phyloP scores from a whole-genome alignment of 2,329 filamentous ascomycete species.

The Colletotrichum cordylinicola region DNA sequence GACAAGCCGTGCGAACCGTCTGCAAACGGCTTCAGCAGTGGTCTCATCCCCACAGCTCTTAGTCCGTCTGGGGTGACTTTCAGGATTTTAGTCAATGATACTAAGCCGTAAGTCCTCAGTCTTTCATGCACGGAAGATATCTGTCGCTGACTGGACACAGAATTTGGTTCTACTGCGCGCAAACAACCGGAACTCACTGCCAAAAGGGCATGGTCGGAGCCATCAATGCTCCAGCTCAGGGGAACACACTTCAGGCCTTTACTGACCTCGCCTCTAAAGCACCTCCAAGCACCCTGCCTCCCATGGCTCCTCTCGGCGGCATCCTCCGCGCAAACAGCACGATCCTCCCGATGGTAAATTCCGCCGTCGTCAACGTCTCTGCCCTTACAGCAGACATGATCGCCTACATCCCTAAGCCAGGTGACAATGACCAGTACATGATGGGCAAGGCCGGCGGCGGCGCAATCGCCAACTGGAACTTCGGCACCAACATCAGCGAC shows the following conservation, averaged over 20 bases:
- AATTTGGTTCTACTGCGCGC: constrained; percentile 44
- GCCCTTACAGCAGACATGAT: constrained; percentile 22
- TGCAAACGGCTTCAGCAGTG: constrained; percentile 41
- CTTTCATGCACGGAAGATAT: neutral
- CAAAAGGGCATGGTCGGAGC: constrained; percentile 52
- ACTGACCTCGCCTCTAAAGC: constrained; percentile 35
- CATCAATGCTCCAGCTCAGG: constrained; percentile 45
- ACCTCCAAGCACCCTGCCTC: constrained; percentile 36
- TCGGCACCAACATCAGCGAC: constrained; percentile 33
- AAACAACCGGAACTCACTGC: constrained; percentile 37
- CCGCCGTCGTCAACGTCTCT: constrained; percentile 31
- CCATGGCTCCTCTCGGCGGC: constrained; percentile 37
- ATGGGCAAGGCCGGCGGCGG: constrained; percentile 38
- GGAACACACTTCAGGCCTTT: constrained; percentile 45
- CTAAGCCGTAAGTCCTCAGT: constrained; percentile 26
- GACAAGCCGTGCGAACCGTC: constrained; percentile 44
- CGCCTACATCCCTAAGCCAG: neutral
- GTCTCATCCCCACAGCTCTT: constrained; percentile 39
- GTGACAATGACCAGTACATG: constrained; percentile 29
- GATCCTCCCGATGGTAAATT: constrained; percentile 30
- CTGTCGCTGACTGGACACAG: neutral
- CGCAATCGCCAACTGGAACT: constrained; percentile 37
- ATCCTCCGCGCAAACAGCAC: constrained; percentile 38
- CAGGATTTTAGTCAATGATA: constrained; percentile 34
- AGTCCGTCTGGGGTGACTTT: constrained; percentile 37